Evolutionary conservation across 1,139 yeast species (phyloP), one percentile per base, ranked within the genome.

Genomic region (Meyerozyma elateridarum): DNA sequence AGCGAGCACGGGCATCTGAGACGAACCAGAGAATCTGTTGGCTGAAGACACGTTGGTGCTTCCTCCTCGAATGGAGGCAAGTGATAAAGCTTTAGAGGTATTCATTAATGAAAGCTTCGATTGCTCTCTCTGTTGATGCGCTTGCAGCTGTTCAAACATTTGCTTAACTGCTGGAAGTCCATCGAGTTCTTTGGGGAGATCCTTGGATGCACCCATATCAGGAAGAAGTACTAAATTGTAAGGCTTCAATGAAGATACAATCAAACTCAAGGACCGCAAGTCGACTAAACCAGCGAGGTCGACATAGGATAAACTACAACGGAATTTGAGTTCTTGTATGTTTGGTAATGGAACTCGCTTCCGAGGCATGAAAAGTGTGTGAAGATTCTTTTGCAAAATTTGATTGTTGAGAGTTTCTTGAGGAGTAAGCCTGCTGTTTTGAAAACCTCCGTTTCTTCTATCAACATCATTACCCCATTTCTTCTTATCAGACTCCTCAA

Each of bases 271-370:
- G 0, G 97, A 89, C 40, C 96, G 70, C 39, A 82, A 66, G 51
- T 91, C 97, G 2, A 88, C 93, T 15, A 84, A 59, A 9, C 96
- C 96, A 11, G 89, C 76, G 39, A 89, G 67, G 52, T 91, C 97
- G 35, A 91, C 76, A 52, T 68, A 88, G 6, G 87, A 74, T 14
- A 89, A 60, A 1, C 80, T 81, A 56, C 96, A 88, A 39, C 81
- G 63, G 4, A 85, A 61, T 9, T 59, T 63, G 14, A 82, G 54
- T 16, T 67, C 64, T 4, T 60, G 52, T 4, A 18, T 15, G 13
- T 13, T 21, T 2, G 55, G 49, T 2, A 34, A 44, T 9, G 46
- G 37, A 0, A 61, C 56, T 35, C 79, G 56, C 30, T 68, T 65
- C 26, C 70, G 61, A 1, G 95, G 95, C 25, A 64, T 64, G 39